A percentile compares a stretch with the other conserved stretches of the same genome.
These are phyloP conservation scores for Dendrobium chrysotoxum DNA, from an alignment of 106 monocot species.

Conservation along the genomic window DNA sequence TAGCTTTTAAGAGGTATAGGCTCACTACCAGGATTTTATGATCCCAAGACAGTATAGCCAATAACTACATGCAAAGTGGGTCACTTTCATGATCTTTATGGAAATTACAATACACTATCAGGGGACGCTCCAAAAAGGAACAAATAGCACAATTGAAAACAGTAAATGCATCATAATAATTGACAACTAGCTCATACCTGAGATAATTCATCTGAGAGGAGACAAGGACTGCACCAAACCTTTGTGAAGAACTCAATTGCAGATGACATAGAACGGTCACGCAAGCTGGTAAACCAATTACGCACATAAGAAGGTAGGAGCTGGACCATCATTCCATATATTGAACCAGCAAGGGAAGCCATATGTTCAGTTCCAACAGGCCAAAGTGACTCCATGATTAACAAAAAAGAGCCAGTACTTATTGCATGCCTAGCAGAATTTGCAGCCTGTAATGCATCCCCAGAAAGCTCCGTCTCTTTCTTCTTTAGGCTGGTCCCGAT, in stretches of 20 bases:
- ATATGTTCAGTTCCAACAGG: conserved; percentile 61
- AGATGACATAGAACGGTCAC: conserved; percentile 67
- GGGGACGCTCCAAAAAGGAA: not conserved
- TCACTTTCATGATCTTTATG: not conserved
- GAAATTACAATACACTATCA: not conserved
- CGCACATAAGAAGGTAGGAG: conserved; percentile 90
- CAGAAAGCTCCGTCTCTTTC: conserved; percentile 59
- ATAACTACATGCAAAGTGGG: not conserved
- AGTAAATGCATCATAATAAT: not conserved
- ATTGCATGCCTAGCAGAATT: conserved; percentile 65
- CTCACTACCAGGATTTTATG: not conserved
- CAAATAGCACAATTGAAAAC: not conserved
- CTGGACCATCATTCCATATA: conserved; percentile 89
- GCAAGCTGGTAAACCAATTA: conserved; percentile 80
- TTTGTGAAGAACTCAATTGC: conserved; percentile 83
- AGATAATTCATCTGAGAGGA: conserved; percentile 75
- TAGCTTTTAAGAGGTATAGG: not conserved
- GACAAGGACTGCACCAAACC: conserved; percentile 87
- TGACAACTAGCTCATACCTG: conserved; percentile 44
- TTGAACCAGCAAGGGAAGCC: conserved; percentile 76
- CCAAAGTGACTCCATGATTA: conserved; percentile 64
- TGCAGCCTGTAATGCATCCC: conserved; percentile 64
- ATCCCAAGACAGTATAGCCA: no score
- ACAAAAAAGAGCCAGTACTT: conserved; percentile 34
- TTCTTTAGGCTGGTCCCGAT: conserved; percentile 40